phyloP scores from a whole-genome alignment of 768 basidiomycete species.

The Russula earlei region DNA sequence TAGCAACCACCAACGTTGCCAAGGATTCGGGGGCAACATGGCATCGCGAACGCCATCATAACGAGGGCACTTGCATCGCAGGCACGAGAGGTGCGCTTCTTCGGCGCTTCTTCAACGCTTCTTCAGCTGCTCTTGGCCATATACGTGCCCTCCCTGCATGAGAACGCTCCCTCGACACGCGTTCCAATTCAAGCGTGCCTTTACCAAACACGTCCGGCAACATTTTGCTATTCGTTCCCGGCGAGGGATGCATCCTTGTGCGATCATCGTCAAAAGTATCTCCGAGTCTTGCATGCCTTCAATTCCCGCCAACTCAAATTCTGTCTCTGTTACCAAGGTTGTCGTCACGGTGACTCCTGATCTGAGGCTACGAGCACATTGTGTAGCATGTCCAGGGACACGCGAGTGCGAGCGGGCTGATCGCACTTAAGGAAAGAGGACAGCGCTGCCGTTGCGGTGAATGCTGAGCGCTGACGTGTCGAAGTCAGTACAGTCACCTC shows the following conservation, averaged over 20 bases:
- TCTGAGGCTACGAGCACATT: no score
- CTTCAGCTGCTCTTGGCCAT: background rate
- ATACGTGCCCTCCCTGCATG: background rate
- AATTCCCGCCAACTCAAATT: no score
- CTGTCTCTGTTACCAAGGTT: no score
- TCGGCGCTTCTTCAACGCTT: no score
- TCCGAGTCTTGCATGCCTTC: no score
- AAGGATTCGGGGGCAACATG: background rate
- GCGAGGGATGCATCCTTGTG: background rate
- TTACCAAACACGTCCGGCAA: background rate
- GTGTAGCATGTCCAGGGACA: no score
- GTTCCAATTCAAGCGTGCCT: background rate
- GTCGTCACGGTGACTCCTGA: no score
- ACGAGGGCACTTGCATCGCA: background rate
- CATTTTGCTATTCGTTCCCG: background rate
- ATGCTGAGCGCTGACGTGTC: no score
- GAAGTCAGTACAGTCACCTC: no score
- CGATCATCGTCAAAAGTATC: conserved; percentile 10
- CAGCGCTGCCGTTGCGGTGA: no score
- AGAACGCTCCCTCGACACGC: background rate
- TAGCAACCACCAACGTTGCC: background rate
- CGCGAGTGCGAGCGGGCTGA: no score
- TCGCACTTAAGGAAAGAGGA: no score
- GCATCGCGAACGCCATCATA: background rate
- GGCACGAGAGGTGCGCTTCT: background rate